A percentile compares a stretch with the other conserved stretches of the same genome.
phyloP scores from a whole-genome alignment of 768 basidiomycete species.

The Cantharellus anzutake region DNA sequence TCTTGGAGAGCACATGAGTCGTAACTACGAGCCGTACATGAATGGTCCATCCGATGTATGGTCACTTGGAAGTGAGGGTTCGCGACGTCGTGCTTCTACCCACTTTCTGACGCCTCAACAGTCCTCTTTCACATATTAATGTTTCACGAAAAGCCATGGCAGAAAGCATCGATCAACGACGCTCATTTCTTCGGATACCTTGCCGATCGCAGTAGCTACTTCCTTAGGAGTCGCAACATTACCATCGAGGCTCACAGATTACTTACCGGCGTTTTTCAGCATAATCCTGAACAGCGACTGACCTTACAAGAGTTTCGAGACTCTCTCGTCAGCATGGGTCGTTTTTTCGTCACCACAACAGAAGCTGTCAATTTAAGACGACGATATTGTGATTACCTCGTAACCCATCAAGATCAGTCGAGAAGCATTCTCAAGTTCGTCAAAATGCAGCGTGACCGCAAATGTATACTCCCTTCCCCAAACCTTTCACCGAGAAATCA shows the following conservation, averaged over 20 bases:
- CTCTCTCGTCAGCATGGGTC: constrained; percentile 34
- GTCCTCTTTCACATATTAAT: constrained; percentile 63
- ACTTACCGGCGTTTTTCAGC: constrained; percentile 51
- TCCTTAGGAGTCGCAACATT: constrained; percentile 52
- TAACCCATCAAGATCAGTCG: too few species aligned
- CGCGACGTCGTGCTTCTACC: not conserved
- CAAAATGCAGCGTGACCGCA: too few species aligned
- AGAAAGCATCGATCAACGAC: constrained; percentile 39
- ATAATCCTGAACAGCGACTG: constrained; percentile 42
- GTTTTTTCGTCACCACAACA: constrained; percentile 33
- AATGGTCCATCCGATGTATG: constrained; percentile 35
- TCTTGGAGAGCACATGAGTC: too few species aligned
- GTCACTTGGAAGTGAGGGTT: constrained; percentile 19
- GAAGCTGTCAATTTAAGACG: not conserved
- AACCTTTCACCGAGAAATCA: too few species aligned
- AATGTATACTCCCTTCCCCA: too few species aligned
- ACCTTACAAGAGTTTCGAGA: constrained; percentile 40
- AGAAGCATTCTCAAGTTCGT: too few species aligned
- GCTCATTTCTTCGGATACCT: constrained; percentile 67
- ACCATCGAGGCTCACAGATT: constrained; percentile 43
- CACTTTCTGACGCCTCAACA: not conserved
- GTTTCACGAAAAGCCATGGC: constrained; percentile 63
- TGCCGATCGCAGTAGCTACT: constrained; percentile 29
- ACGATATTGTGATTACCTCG: too few species aligned
- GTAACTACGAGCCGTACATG: constrained; percentile 21